A percentile compares a stretch with the other conserved stretches of the same genome.
These are phyloP conservation scores for Trypanosoma cruzi DNA, from an alignment of 208 protist species.

Conservation along the genomic window DNA sequence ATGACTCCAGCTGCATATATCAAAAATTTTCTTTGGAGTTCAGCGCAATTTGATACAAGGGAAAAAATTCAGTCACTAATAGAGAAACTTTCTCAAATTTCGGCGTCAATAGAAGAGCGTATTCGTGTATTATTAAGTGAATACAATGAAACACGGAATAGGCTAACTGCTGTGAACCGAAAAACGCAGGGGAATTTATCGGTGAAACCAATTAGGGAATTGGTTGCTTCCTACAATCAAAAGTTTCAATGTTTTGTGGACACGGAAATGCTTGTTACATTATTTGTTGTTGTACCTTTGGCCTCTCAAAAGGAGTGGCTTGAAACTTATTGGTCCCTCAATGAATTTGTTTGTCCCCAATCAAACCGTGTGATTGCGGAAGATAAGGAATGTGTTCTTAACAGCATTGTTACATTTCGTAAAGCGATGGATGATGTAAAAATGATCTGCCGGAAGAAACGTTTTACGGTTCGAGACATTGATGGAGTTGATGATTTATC, in stretches of 20 bases:
- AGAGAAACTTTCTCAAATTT: slow-evolving; percentile 75
- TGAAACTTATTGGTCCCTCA: slow-evolving; percentile 79
- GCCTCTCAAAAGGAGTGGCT: slow-evolving; percentile 80
- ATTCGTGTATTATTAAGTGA: slow-evolving; percentile 81
- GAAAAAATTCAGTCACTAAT: slow-evolving; percentile 76
- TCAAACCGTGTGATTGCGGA: slow-evolving; percentile 84
- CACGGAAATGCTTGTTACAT: slow-evolving; percentile 80
- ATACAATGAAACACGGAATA: slow-evolving; percentile 89
- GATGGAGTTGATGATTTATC: slow-evolving; percentile 70
- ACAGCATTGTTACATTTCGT: slow-evolving; percentile 90
- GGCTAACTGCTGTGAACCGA: slow-evolving; percentile 55
- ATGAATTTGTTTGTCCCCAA: slow-evolving; percentile 84
- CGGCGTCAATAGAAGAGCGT: slow-evolving; percentile 67
- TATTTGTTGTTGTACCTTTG: slow-evolving; percentile 86
- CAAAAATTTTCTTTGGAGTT: slow-evolving; percentile 88
- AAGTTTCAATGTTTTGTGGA: slow-evolving; percentile 76
- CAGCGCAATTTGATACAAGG: slow-evolving; percentile 83
- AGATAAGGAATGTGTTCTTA: slow-evolving; percentile 90
- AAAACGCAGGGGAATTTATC: slow-evolving; percentile 86
- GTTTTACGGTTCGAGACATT: slow-evolving; percentile 83
- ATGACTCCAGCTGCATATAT: slow-evolving; percentile 86
- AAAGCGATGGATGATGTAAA: slow-evolving; percentile 88
- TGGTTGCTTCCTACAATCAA: slow-evolving; percentile 71
- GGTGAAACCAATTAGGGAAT: slow-evolving; percentile 77
- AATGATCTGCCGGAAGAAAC: slow-evolving; percentile 70